phyloP scores from a whole-genome alignment of 495 filamentous ascomycete species.

The Lineolata rhizophorae region DNA sequence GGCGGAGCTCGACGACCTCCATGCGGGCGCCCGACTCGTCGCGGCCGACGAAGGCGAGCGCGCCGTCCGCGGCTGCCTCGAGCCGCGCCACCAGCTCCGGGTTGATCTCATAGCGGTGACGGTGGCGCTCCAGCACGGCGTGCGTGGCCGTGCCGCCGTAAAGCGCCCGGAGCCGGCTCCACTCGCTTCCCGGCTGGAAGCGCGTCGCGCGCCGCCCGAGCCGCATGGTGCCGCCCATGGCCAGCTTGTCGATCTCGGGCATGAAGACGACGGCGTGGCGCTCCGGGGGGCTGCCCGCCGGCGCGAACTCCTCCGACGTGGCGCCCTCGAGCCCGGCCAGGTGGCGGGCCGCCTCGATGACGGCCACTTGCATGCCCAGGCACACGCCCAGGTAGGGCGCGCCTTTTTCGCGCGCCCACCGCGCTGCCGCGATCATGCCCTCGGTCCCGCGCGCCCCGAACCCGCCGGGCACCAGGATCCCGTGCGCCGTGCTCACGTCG shows the following conservation, averaged over 20 bases:
- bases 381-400: constrained; percentile 80
- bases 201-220: constrained; percentile 52
- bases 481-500: constrained; percentile 43
- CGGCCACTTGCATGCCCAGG: constrained; percentile 85
- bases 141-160: constrained; percentile 35
- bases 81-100: constrained; percentile 38
- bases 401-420: constrained; percentile 64
- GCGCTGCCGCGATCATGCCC: constrained; percentile 70
- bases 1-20: constrained; percentile 69
- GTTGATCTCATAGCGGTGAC: constrained; percentile 61
- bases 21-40: constrained; percentile 69
- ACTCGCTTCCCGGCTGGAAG: constrained; percentile 61
- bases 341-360: constrained; percentile 71
- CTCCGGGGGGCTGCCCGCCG: constrained; percentile 13
- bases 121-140: constrained; percentile 37
- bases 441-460: constrained; percentile 66
- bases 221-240: constrained; percentile 82
- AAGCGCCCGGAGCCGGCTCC: constrained; percentile 52
- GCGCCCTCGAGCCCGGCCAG: constrained; percentile 39
- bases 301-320: constrained; percentile 38
- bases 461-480: constrained; percentile 53
- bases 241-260: constrained; percentile 60
- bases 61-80: constrained; percentile 19
- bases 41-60: constrained; percentile 50
- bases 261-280: constrained; percentile 62